A percentile compares a stretch with the other conserved stretches of the same genome.
phyloP scores from a whole-genome alignment of 2,329 filamentous ascomycete genomes.

The Fusarium globosum region DNA sequence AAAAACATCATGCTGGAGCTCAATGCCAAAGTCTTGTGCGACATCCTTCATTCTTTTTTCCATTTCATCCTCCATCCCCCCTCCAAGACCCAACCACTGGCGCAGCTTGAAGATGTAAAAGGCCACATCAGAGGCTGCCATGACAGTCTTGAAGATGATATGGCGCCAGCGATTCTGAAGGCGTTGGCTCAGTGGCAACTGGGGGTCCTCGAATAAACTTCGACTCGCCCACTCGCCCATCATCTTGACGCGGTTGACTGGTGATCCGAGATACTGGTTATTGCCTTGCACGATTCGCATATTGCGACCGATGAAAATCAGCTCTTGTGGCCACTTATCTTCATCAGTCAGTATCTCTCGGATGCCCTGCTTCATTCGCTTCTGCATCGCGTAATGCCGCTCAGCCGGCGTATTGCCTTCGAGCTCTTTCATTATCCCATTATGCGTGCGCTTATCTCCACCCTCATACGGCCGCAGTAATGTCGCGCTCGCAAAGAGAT shows the following conservation, averaged over 20 bases:
- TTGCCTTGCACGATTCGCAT: slow-evolving; percentile 94
- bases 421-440: slow-evolving; percentile 73
- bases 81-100: slow-evolving; percentile 80
- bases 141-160: slow-evolving; percentile 81
- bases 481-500: slow-evolving; percentile 91
- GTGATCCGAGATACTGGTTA: slow-evolving; percentile 89
- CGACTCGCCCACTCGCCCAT: slow-evolving; percentile 90
- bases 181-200: slow-evolving; percentile 71
- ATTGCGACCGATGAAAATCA: slow-evolving; percentile 92
- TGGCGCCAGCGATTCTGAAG: slow-evolving; percentile 79
- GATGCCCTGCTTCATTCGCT: slow-evolving; percentile 77
- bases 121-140: slow-evolving; percentile 80
- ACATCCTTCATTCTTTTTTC: slow-evolving; percentile 88
- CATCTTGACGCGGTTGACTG: slow-evolving; percentile 93
- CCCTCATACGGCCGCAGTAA: slow-evolving; percentile 92
- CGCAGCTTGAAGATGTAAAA: slow-evolving; percentile 85
- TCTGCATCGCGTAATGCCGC: slow-evolving; percentile 90
- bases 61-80: slow-evolving; percentile 94
- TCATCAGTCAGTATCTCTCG: slow-evolving; percentile 82
- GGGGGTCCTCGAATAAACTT: slow-evolving; percentile 80
- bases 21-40: slow-evolving; percentile 91
- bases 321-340: slow-evolving; percentile 87
- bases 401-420: slow-evolving; percentile 71
- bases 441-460: slow-evolving; percentile 75
- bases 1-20: slow-evolving; percentile 89